These are phyloP conservation scores for Linanthus parryae DNA, from an alignment of 148 eudicot genomes.

Conservation along the genomic window DNA sequence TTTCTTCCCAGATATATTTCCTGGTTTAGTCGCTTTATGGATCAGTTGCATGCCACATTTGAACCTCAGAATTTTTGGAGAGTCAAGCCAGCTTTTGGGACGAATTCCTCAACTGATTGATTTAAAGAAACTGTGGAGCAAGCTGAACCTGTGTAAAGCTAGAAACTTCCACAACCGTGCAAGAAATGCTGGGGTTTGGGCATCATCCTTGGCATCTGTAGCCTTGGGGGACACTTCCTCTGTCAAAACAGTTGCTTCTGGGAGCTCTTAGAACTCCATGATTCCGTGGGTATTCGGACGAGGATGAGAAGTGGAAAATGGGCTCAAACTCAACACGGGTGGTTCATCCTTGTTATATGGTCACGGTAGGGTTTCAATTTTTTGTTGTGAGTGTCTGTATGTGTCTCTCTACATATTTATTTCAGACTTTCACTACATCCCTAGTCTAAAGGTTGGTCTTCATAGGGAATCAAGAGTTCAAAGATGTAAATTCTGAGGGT, in stretches of 20 bases:
- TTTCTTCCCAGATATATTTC: constrained; percentile 28
- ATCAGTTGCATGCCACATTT: constrained; percentile 17
- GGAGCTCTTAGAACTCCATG: constrained; percentile 13
- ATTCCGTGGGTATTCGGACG: too few relatives aligned
- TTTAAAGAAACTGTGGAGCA: constrained; percentile 28
- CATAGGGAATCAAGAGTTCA: too few relatives aligned
- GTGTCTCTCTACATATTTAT: too few relatives aligned
- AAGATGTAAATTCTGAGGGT: too few relatives aligned
- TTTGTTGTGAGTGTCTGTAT: too few relatives aligned
- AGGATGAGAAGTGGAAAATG: too few relatives aligned
- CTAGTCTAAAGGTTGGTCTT: too few relatives aligned
- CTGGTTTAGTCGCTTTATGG: constrained; percentile 26
- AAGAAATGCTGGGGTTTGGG: constrained; percentile 40
- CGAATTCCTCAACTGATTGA: constrained; percentile 28
- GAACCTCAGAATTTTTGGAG: constrained; percentile 33
- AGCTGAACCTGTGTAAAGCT: constrained; percentile 33
- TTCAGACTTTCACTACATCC: too few relatives aligned
- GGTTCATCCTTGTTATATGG: too few relatives aligned
- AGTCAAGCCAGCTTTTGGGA: constrained; percentile 34
- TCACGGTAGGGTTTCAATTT: too few relatives aligned
- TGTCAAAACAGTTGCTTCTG: constrained; percentile 16
- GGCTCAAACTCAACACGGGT: too few relatives aligned
- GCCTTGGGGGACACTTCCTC: constrained; percentile 38
- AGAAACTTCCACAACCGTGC: constrained; percentile 38
- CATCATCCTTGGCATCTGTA: constrained; percentile 41